A percentile compares a stretch with the other conserved stretches of the same genome.
Conservation (phyloP, 2,329 filamentous ascomycete species). For the Ceratocystis cacaofunesta region DNA sequence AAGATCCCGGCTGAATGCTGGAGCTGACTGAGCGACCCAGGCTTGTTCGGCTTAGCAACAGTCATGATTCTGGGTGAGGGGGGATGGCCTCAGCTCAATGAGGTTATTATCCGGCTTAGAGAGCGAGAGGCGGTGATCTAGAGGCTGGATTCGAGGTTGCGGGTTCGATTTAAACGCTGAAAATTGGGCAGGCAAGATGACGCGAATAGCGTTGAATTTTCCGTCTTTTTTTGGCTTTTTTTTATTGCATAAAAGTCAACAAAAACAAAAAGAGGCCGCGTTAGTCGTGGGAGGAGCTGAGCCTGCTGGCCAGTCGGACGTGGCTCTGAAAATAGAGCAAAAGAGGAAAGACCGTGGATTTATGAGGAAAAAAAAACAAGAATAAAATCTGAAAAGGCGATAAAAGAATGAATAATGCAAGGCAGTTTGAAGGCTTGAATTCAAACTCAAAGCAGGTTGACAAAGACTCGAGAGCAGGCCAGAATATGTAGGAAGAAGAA, state of each 20-base stretch:
- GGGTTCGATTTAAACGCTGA: not conserved
- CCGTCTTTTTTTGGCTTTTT: not conserved
- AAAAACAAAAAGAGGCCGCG: conserved; percentile 1
- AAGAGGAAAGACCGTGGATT: not conserved
- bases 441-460: not conserved
- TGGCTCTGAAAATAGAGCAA: not conserved
- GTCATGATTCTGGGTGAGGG: conserved; percentile 23
- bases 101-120: not conserved
- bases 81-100: not conserved
- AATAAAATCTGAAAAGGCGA: not conserved
- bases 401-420: not conserved
- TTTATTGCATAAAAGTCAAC: not conserved
- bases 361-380: not conserved
- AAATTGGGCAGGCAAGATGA: not conserved
- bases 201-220: not conserved
- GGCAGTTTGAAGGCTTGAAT: not conserved
- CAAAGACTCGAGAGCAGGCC: not conserved
- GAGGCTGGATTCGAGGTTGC: not conserved
- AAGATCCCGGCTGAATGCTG: conserved; percentile 80
- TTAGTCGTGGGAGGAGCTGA: not conserved
- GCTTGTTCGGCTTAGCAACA: conserved; percentile 36
- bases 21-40: conserved; percentile 42
- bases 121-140: not conserved
- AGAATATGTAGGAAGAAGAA: not conserved
- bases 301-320: not conserved